Percentiles rank a stretch among this genome's conserved stretches.
Evolutionary conservation across 2,329 filamentous ascomycete genomes (phyloP).

Genomic region (Juglanconis sp.): DNA sequence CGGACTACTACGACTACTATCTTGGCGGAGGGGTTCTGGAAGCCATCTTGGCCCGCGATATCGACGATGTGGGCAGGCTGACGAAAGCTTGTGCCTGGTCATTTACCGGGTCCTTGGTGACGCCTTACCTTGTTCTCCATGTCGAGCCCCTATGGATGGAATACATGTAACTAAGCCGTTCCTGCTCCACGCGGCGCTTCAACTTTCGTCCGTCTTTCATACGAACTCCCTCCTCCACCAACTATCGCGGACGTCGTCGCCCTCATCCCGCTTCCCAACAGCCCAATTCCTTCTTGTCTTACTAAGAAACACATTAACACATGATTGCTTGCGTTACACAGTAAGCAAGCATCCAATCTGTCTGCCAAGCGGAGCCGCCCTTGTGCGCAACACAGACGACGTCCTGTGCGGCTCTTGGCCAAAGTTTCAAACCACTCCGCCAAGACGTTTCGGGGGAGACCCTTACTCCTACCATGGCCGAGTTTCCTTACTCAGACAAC

Average conservation of each 20-base stretch:
- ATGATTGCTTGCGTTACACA: constrained; percentile 3
- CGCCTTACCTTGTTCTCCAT: neutral
- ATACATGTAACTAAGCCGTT: constrained; percentile 11
- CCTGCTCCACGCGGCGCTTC: neutral
- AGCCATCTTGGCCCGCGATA: neutral
- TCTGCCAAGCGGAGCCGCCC: constrained; percentile 8
- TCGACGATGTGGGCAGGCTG: constrained; percentile 7
- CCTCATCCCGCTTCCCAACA: neutral
- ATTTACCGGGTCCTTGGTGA: neutral
- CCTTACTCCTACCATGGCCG: constrained; percentile 34
- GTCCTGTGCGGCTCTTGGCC: constrained; percentile 2
- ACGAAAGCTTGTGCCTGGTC: constrained; percentile 3
- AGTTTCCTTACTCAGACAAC: constrained; percentile 44
- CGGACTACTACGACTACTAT: too few species aligned
- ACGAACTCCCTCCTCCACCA: neutral
- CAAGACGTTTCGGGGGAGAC: constrained; percentile 18
- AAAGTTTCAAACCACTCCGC: constrained; percentile 20
- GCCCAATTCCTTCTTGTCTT: neutral
- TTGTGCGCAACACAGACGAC: neutral
- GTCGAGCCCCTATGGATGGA: neutral
- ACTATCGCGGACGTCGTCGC: neutral
- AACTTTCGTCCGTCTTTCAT: constrained; percentile 2
- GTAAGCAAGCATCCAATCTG: neutral
- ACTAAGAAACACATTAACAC: neutral
- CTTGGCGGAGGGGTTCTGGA: constrained; percentile 1